Evolutionary conservation across 192 early-diverging fungal genomes (phyloP), one percentile per base, ranked within the genome.

Genomic region (Entomortierella parvispora): DNA sequence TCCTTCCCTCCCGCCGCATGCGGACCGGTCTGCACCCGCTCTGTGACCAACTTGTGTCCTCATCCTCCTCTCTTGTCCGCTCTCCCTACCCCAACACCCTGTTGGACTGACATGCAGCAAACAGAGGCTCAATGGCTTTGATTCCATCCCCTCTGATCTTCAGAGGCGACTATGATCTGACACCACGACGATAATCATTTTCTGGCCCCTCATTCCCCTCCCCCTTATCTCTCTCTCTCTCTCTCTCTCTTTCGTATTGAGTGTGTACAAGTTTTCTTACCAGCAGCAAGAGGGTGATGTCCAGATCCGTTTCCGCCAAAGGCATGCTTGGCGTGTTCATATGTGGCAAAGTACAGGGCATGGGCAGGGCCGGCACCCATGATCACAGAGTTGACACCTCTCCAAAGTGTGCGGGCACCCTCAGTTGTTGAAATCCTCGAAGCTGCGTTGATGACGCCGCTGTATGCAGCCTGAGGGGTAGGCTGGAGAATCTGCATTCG

Each of bases 291-390:
- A 15, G 86, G 81, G 43, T 88, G 89, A 53, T 88, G 84, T 52
- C 88, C 88, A 15, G 83, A 40, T 25, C 66, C 77, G 37, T 85
- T 81, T 25, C 79, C 88, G 8, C 87, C 88, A 63, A 96, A 91
- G 17, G 86, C 45, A 42, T 92, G 87, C 80, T 97, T 99, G 71
- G 90, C 93, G 43, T 89, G 83, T 80, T 99, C 97, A 80, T 99
- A 99, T 11, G 90, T 91, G 11, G 92, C 95, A 87, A 97, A 99
- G 64, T 97, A 94, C 25, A 99, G 84, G 1, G 97, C 97, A 70
- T 99, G 97, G 10, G 96, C 93, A 2, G 97, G 97, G 0, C 96
- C 97, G 3, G 95, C 94, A 26, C 96, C 96, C 62, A 97, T 64
- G 22, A 97, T 88, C 15, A 99, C 94, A 15, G 94, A 95, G 66